Conservation (phyloP, 2,329 filamentous ascomycete species). For the Exophiala xenobiotica region DNA sequence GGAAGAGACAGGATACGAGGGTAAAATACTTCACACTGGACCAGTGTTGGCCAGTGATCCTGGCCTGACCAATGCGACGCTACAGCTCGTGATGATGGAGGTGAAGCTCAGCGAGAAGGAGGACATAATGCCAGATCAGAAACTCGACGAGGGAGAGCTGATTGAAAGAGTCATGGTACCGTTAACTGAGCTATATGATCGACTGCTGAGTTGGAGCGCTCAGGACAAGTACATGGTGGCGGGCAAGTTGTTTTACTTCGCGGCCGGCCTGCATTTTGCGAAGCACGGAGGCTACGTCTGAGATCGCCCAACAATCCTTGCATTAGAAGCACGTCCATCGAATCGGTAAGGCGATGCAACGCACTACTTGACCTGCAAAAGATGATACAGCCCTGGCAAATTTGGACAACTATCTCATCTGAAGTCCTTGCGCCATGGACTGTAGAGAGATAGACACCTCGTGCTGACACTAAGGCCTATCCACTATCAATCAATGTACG, state of each 20-base stretch:
- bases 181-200: slow-evolving; percentile 56
- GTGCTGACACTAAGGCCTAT: too few relatives aligned
- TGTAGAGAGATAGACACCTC: too few relatives aligned
- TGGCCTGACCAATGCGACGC: slow-evolving; percentile 60
- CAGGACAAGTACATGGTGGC: slow-evolving; percentile 24
- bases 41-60: slow-evolving; percentile 68
- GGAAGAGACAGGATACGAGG: slow-evolving; percentile 64
- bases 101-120: slow-evolving; percentile 51
- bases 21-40: slow-evolving; percentile 54
- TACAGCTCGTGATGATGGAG: slow-evolving; percentile 62
- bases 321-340: too few relatives aligned
- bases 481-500: too few relatives aligned
- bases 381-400: too few relatives aligned
- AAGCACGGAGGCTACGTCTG: slow-evolving; percentile 17
- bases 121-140: slow-evolving; percentile 55
- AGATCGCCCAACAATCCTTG: too few relatives aligned
- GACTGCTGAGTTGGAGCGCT: slow-evolving; percentile 37
- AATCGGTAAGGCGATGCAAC: too few relatives aligned
- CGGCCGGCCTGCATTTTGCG: slow-evolving; percentile 24
- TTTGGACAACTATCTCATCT: too few relatives aligned
- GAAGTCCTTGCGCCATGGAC: too few relatives aligned
- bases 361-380: too few relatives aligned
- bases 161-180: slow-evolving; percentile 62
- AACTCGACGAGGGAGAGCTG: slow-evolving; percentile 61
- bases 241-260: slow-evolving; percentile 25